Evolutionary conservation across 2,329 filamentous ascomycete genomes (phyloP).

Genomic region (Colletotrichum sp.): DNA sequence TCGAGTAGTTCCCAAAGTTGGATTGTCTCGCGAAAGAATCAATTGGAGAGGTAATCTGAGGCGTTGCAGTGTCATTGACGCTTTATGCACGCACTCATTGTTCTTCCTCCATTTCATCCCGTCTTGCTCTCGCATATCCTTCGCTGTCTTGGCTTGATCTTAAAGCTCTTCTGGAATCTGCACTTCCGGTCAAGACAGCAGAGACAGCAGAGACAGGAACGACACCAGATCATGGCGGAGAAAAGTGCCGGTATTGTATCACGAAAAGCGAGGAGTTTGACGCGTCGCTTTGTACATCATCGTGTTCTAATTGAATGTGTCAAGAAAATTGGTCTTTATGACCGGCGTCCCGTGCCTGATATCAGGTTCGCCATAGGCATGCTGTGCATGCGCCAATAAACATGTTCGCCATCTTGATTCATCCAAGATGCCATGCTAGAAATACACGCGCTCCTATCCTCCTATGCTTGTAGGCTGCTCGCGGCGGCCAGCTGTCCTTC

Average conservation of each 20-base stretch:
- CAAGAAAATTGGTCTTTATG: neutral
- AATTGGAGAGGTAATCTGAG: neutral
- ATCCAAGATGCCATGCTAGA: neutral
- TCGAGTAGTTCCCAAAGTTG: neutral
- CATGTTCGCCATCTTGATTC: neutral
- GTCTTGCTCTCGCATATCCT: neutral
- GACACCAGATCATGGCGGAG: neutral
- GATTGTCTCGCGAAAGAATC: neutral
- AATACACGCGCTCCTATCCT: neutral
- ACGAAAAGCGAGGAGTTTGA: neutral
- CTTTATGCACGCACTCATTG: neutral
- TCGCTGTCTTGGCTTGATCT: neutral
- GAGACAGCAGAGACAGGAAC: neutral
- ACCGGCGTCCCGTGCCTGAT: neutral
- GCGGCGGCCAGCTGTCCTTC: neutral
- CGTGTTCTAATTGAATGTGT: neutral
- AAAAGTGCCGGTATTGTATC: neutral
- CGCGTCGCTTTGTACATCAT: neutral
- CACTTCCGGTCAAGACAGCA: neutral
- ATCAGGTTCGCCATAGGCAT: neutral
- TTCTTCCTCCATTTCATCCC: neutral
- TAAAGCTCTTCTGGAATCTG: neutral
- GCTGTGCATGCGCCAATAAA: neutral
- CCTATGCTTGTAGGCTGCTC: neutral
- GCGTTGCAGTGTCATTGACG: neutral